These are phyloP conservation scores for Punica granatum DNA, from an alignment of 345 rosid species.

Conservation along the genomic window DNA sequence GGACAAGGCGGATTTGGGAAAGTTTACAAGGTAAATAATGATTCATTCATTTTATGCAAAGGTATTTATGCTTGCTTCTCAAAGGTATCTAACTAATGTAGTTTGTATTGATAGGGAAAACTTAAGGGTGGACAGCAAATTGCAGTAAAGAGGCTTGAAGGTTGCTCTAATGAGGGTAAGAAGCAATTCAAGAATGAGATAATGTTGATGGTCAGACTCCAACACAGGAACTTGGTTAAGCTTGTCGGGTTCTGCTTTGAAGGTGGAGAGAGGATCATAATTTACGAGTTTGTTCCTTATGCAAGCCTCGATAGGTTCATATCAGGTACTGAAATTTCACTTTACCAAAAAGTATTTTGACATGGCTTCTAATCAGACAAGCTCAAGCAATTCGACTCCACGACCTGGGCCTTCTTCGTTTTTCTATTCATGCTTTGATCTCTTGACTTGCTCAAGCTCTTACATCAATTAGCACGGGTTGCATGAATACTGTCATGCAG, in stretches of 20 bases:
- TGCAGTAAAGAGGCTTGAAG: constrained; percentile 53
- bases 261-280: constrained; percentile 41
- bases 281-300: constrained; percentile 35
- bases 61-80: background rate
- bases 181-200: constrained; percentile 55
- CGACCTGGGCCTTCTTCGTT: too few species aligned
- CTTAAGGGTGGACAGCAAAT: constrained; percentile 30
- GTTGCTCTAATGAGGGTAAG: constrained; percentile 47
- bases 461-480: background rate
- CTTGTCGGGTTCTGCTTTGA: constrained; percentile 51
- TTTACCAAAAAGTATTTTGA: too few species aligned
- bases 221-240: constrained; percentile 49
- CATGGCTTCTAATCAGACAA: too few species aligned
- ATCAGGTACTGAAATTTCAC: background rate
- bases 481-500: background rate
- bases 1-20: constrained; percentile 13
- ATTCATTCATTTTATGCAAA: background rate
- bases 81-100: background rate
- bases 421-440: background rate
- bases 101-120: constrained; percentile 26
- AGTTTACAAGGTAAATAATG: constrained; percentile 4
- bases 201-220: constrained; percentile 40
- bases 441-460: background rate
- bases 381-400: too few species aligned
- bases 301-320: constrained; percentile 18